Evolutionary conservation across 139 green algal species (phyloP), one percentile per base, ranked within the genome.

Genomic region (Chlamydomonas asymmetrica): DNA sequence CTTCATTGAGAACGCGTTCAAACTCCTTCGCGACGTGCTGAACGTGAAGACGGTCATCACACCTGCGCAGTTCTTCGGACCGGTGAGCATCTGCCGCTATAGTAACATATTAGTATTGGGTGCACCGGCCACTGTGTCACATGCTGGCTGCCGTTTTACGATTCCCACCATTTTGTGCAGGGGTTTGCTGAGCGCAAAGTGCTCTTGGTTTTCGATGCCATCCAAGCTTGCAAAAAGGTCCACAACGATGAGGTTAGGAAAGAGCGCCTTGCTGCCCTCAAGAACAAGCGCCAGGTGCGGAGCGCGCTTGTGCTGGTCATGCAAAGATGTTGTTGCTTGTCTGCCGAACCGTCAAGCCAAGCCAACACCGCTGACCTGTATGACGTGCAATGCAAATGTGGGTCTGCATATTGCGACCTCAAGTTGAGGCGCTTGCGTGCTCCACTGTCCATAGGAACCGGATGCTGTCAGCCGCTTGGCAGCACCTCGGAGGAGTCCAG

Each of bases 181-280:
- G 89, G 90, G 35, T 96, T 85, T 84, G 91, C 92, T 3, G 90
- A 95, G 81, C 76, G 90, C 10, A 96, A 96, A 78, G 66, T 94
- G 29, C 49, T 92, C 41, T 70, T 96, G 18, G 32, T 95, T 41
- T 71, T 64, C 29, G 75, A 91, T 7, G 76, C 94, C 4, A 80
- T 91, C 4, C 50, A 75, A 35, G 72, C 64, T 0, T 92, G 83
- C 73, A 87, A 82, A 41, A 79, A 83, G 60, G 57, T 85, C 13
- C 91, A 95, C 73, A 88, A 88, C 64, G 81, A 87, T 16, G 85
- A 82, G 35, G 76, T 88, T 0, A 73, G 89, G 0, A 82, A 88
- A 41, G 81, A 88, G 64, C 66, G 84, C 23, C 70, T 92, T 25
- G 82, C 85, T 13, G 81, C 81, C 0, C 62, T 87, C 1, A 87